Evolutionary conservation across 2,329 filamentous ascomycete species (phyloP), one percentile per base, ranked within the genome.

Genomic region (Alternaria novae-zelandiae): DNA sequence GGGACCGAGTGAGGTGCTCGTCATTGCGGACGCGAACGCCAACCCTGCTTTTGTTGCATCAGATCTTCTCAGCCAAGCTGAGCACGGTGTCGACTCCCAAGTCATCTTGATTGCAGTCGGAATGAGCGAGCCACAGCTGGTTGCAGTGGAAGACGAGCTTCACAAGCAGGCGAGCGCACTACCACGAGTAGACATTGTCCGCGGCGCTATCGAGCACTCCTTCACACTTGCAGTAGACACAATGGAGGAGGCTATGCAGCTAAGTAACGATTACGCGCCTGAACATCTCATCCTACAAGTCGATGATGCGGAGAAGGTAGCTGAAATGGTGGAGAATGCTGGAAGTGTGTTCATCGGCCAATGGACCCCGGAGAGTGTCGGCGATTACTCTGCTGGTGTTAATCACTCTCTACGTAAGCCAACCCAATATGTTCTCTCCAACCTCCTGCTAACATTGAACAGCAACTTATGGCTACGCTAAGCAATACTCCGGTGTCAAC

Each of bases 401-500:
- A 99, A 99, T 81, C 96, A 99, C 84, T 96, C 93, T 62, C 84
- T 99, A 69, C 96, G 94, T 97, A 90, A 88, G 93, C 90, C 32
- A 41, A 28, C 57, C 3, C 13, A 1, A 3, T 11, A 32, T 5
- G 15, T 23, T 32, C 50, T 36, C 26, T 46, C 25, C 43, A 20
- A 17, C 21, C 13, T 28, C 5, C 15, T 25, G 26, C 55, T 63
- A 54, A 63, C 25, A 10, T 11, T 55, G 23, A 3, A 36, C n/a
- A 97, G 94, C 96, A 56, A 99, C 96, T 0, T 99, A 98, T 77
- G 96, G 96, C 44, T 99, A 97, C 75, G 96, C 96, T 53, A 97
- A 97, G 83, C 96, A 99, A 81, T 99, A 99, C 84, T 97, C 94
- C 6, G 96, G 96, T 56, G 96, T 99, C 76, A 99, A 97, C 80